phyloP scores from a whole-genome alignment of 2,329 filamentous ascomycete genomes.

The Aspergillus terreus region DNA sequence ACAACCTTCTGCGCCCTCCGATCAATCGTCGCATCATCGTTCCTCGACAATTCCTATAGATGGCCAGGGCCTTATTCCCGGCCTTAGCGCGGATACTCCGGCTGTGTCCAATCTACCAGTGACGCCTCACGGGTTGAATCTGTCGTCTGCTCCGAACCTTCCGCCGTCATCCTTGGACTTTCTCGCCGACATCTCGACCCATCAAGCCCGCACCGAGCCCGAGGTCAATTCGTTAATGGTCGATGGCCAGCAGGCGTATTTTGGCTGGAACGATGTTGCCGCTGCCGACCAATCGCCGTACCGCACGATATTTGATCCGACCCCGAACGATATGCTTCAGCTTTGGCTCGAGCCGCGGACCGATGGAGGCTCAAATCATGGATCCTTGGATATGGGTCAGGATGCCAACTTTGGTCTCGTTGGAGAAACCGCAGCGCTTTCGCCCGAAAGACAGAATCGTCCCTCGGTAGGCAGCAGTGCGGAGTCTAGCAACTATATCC shows the following conservation, averaged over 20 bases:
- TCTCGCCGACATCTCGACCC: conserved; percentile 34
- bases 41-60: conserved; percentile 17
- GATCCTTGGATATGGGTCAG: conserved; percentile 26
- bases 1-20: conserved; percentile 21
- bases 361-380: conserved; percentile 26
- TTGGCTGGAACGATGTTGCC: conserved; percentile 28
- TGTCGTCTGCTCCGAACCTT: conserved; percentile 26
- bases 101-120: conserved; percentile 11
- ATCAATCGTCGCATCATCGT: conserved; percentile 26
- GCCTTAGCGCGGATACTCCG: conserved; percentile 11
- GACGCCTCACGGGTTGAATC: conserved; percentile 23
- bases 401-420: conserved; percentile 22
- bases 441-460: conserved; percentile 21
- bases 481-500: conserved; percentile 26
- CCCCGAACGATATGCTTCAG: conserved; percentile 32
- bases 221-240: conserved; percentile 26
- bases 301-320: conserved; percentile 22
- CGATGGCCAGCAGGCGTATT: conserved; percentile 28
- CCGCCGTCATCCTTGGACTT: conserved; percentile 39
- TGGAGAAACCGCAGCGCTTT: conserved; percentile 17
- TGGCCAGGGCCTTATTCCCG: conserved; percentile 14
- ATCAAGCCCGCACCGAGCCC: conserved; percentile 29
- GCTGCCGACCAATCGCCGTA: conserved; percentile 19
- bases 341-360: conserved; percentile 35
- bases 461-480: conserved; percentile 19